These are phyloP conservation scores for Arabidopsis arenosa DNA, from an alignment of 345 rosid species.

Conservation along the genomic window DNA sequence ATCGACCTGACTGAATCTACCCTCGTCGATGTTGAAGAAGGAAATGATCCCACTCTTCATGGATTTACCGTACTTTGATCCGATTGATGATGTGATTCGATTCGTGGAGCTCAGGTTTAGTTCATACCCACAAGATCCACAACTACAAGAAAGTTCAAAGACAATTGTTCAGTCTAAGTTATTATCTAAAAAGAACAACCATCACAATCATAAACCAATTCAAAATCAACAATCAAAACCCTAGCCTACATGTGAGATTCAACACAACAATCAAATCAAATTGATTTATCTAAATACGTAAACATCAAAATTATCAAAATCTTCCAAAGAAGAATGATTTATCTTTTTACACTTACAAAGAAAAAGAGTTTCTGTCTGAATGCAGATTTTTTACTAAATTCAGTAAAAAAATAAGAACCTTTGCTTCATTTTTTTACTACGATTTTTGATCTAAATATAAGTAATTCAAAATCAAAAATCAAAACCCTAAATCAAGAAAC, in stretches of 20 bases:
- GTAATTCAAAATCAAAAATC: not conserved
- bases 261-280: not conserved
- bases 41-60: conserved; percentile 93
- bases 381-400: not conserved
- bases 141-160: conserved; percentile 58
- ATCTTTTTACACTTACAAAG: not conserved
- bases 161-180: not conserved
- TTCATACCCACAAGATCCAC: conserved; percentile 94
- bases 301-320: not conserved
- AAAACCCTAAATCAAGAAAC: conserved; percentile 13
- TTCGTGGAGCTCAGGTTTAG: conserved; percentile 86
- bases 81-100: conserved; percentile 80
- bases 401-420: not conserved
- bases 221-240: not conserved
- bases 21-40: conserved; percentile 75
- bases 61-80: conserved; percentile 89
- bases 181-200: conserved; percentile 1
- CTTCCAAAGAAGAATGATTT: not conserved
- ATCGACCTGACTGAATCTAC: conserved; percentile 83
- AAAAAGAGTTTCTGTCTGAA: not conserved
- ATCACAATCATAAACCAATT: not conserved
- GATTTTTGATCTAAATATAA: too few relatives aligned
- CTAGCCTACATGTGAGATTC: too few relatives aligned
- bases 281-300: not conserved
- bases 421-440: too few relatives aligned